phyloP scores from a whole-genome alignment of 1,284 basidiomycete genomes.

The Psilocybe mexicana region DNA sequence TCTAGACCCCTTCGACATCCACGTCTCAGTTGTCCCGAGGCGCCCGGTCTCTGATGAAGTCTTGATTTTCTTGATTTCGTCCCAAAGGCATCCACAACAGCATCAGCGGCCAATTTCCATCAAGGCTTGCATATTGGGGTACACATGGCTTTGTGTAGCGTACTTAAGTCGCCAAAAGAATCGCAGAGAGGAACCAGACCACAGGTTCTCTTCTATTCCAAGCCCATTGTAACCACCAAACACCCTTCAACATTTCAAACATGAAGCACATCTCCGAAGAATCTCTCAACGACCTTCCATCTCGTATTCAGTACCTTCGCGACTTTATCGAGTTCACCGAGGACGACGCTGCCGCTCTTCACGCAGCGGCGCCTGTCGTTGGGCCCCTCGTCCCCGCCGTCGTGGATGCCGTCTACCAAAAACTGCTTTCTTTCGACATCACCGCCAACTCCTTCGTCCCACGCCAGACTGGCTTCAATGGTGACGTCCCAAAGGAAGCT shows the following conservation, averaged over 20 bases:
- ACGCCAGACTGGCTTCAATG: conserved; percentile 29
- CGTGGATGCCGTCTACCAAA: conserved; percentile 47
- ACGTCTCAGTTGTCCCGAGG: too few species aligned
- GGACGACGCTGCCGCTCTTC: conserved; percentile 42
- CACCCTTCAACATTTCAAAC: background rate
- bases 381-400: conserved; percentile 42
- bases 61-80: too few species aligned
- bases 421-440: conserved; percentile 48
- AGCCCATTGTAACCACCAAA: too few species aligned
- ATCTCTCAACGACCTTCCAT: conserved; percentile 31
- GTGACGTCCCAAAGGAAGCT: conserved; percentile 33
- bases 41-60: too few species aligned
- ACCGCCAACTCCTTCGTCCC: conserved; percentile 42
- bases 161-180: too few species aligned
- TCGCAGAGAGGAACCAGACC: too few species aligned
- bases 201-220: too few species aligned
- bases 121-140: too few species aligned
- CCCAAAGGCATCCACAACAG: too few species aligned
- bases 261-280: conserved; percentile 28
- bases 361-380: conserved; percentile 40
- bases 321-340: conserved; percentile 46
- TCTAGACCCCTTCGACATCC: too few species aligned
- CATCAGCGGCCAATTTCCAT: too few species aligned
- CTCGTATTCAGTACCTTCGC: conserved; percentile 40
- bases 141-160: too few species aligned